phyloP scores from a whole-genome alignment of 768 basidiomycete genomes.

The Xerocomellus intermedius region DNA sequence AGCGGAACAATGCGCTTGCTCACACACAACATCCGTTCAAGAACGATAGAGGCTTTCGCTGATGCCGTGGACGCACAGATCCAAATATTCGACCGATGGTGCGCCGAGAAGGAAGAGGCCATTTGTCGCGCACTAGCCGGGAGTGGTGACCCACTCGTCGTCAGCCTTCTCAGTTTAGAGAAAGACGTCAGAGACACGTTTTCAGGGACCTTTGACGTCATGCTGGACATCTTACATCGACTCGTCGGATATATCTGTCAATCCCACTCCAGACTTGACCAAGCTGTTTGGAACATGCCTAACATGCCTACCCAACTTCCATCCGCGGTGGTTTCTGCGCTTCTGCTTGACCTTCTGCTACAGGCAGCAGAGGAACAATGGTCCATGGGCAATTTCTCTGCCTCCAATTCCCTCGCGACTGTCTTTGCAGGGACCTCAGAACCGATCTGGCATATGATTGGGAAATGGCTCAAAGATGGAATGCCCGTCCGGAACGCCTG shows the following conservation, averaged over 20 bases:
- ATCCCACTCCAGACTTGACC: constrained; percentile 26
- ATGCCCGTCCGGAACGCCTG: constrained; percentile 51
- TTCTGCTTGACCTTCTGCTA: constrained; percentile 64
- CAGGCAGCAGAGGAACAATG: constrained; percentile 54
- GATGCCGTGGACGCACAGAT: constrained; percentile 68
- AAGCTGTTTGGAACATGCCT: constrained; percentile 41
- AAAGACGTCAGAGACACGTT: constrained; percentile 58
- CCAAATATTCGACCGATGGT: constrained; percentile 63
- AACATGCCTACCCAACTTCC: constrained; percentile 39
- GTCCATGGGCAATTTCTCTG: constrained; percentile 54
- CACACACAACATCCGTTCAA: constrained; percentile 35
- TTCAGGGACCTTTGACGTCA: constrained; percentile 53
- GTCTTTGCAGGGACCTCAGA: constrained; percentile 64
- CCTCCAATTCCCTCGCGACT: constrained; percentile 55
- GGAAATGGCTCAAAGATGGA: constrained; percentile 70
- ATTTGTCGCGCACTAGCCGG: constrained; percentile 63
- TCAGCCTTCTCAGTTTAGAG: constrained; percentile 67
- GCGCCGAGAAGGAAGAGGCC: constrained; percentile 61
- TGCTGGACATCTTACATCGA: constrained; percentile 48
- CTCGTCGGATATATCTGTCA: constrained; percentile 32
- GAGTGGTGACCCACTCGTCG: constrained; percentile 37
- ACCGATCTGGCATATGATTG: constrained; percentile 73
- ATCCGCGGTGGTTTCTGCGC: constrained; percentile 53
- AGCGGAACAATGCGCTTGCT: constrained; percentile 25
- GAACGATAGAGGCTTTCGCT: constrained; percentile 79